Conservation (phyloP, 305 asterid genomes). For the Coffea humblotiana region DNA sequence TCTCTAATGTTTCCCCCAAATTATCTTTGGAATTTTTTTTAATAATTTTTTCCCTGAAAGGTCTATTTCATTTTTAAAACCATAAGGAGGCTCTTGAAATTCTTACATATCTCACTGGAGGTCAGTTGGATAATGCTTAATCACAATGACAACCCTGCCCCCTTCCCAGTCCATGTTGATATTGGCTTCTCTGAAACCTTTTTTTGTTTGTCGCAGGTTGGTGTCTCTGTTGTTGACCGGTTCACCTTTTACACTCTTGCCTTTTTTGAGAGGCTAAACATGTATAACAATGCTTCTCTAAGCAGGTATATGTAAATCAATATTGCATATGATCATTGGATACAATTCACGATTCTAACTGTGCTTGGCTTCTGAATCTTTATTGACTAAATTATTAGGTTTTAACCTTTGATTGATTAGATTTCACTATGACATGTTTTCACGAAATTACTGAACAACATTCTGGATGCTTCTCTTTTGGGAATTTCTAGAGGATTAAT, state of each 20-base stretch:
- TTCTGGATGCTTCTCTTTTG: background rate
- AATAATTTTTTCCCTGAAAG: background rate
- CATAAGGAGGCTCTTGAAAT: background rate
- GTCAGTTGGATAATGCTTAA: background rate
- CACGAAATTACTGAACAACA: background rate
- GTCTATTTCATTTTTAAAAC: background rate
- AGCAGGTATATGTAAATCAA: conserved; percentile 52
- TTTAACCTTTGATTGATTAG: background rate
- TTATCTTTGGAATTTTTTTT: background rate
- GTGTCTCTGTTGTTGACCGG: conserved; percentile 91
- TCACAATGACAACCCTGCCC: background rate
- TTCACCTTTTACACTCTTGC: conserved; percentile 93
- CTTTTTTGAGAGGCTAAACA: conserved; percentile 91
- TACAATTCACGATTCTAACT: background rate
- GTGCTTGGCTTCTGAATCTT: background rate
- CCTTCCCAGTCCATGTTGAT: background rate
- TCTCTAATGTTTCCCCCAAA: background rate
- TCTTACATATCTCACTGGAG: background rate
- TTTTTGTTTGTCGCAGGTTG: conserved; percentile 56
- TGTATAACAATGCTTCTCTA: conserved; percentile 87
- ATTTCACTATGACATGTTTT: background rate
- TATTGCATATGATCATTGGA: background rate
- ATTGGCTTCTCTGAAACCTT: conserved; percentile 16
- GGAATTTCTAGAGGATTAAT: background rate
- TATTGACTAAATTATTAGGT: background rate